phyloP scores from a whole-genome alignment of 2,329 filamentous ascomycete genomes.

The Spiromastix sp. region DNA sequence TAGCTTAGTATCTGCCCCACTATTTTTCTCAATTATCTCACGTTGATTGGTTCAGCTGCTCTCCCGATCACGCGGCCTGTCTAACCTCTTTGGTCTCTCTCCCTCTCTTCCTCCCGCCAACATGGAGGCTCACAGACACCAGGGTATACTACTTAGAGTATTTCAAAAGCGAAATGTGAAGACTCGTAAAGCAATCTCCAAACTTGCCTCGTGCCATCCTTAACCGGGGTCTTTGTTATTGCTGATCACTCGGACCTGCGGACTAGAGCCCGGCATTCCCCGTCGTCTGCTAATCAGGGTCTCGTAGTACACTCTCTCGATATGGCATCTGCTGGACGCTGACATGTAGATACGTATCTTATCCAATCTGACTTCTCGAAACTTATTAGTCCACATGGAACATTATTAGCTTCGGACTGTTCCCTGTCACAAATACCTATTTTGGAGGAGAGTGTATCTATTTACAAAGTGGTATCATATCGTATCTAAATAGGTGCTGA shows the following conservation, averaged over 20 bases:
- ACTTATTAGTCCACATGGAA: no score
- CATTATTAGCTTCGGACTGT: no score
- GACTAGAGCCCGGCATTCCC: no score
- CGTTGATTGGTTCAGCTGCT: background rate
- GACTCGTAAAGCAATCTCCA: background rate
- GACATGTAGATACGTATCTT: no score
- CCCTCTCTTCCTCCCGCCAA: background rate
- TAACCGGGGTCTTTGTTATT: background rate
- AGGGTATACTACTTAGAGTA: background rate
- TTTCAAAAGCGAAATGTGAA: background rate
- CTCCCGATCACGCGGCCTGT: background rate
- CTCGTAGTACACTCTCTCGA: no score
- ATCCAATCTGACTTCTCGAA: no score
- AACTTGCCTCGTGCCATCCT: background rate
- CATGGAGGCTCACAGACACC: background rate
- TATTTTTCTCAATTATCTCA: slow-evolving; percentile 1
- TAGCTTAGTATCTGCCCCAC: slow-evolving; percentile 5
- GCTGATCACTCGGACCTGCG: background rate
- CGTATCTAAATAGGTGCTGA: no score
- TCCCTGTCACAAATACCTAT: no score
- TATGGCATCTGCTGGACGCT: no score
- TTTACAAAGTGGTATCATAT: no score
- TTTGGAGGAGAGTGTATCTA: no score
- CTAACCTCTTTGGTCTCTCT: background rate
- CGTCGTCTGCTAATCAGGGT: no score